Base-by-base conservation (phyloP, 2,329 filamentous ascomycete species). In the Penicillium sumatraense region DNA sequence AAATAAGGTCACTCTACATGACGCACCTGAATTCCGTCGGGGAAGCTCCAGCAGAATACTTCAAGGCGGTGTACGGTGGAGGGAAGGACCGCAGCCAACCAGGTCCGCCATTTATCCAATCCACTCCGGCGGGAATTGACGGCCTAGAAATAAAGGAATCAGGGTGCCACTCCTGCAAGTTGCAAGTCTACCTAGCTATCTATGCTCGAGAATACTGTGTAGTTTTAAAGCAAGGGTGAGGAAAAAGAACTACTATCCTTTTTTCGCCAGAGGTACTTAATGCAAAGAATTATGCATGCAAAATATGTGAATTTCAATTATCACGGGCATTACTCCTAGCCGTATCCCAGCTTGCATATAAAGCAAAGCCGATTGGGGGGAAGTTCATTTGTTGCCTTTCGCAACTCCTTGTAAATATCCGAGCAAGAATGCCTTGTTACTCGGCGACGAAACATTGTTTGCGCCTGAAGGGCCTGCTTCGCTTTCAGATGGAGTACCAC, bases 381-480 rank as follows among this genome's bases (percentile, higher is more conserved):
- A 45, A 26, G 53, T 23, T 69, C 59, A 76, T 57, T 68, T 71
- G 51, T 69, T 72, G 27, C 73, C 75, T 58, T 80, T 78, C 2
- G 75, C 78, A 54, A 83, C 78, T 53, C 79, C 79, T 60, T 90
- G 85, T 65, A 96, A 75, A 68, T 91, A 95, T 9, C 84, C 88
- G 49, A 95, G 79, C 68, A 96, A 75, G 65, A 95, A 95, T 14
- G 81, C 87, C 68, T 89, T 88, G 63, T 95, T 87, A 0, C 85
- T 88, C 0, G 89, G 84, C 3, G 87, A 89, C 16, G 77, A 75
- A 38, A 69, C 59, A n/a, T 61, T 68, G 48, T 62, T 69, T 13
- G 53, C 57, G 41, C 86, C 85, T 11, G 83, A 78, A 27, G 80
- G 79, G 66, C 82, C 78, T 58, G 80, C 83, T 16, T 61, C 60